phyloP scores from a whole-genome alignment of 805 yeast genomes.

The Ogataea pilisensis region DNA sequence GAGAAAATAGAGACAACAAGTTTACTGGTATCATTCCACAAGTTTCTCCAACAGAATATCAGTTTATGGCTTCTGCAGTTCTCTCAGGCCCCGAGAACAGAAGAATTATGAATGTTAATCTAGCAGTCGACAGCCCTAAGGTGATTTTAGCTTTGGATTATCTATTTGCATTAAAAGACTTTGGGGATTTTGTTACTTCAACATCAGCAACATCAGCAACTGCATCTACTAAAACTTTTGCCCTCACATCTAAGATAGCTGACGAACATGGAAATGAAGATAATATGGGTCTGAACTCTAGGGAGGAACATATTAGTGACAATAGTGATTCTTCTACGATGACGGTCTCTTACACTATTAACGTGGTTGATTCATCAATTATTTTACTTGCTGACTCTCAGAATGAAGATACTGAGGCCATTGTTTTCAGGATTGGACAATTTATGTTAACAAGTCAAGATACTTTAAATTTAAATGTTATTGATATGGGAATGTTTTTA shows the following conservation, averaged over 20 bases:
- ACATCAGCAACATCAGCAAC: not conserved
- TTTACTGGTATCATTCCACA: conserved; percentile 82
- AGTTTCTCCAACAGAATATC: conserved; percentile 56
- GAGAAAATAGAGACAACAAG: conserved; percentile 57
- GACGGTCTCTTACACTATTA: conserved; percentile 49
- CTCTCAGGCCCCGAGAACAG: conserved; percentile 37
- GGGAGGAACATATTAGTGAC: conserved; percentile 5
- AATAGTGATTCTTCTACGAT: conserved; percentile 16
- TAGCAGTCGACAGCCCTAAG: conserved; percentile 76
- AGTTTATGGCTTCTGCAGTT: conserved; percentile 55
- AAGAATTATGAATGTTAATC: conserved; percentile 44
- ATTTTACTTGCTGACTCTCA: conserved; percentile 79
- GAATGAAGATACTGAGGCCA: conserved; percentile 68
- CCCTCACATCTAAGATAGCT: not conserved
- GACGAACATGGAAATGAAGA: conserved; percentile 9
- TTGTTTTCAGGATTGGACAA: conserved; percentile 86
- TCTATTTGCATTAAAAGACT: conserved; percentile 67
- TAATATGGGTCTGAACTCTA: too few relatives aligned
- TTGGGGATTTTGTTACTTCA: conserved; percentile 41
- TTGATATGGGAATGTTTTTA: conserved; percentile 82
- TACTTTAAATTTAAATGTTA: conserved; percentile 60
- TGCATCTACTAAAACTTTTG: not conserved
- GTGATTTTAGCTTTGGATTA: conserved; percentile 84
- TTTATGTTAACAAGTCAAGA: conserved; percentile 65
- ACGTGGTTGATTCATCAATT: conserved; percentile 71